These are phyloP conservation scores for Seiridium cupressi DNA, from an alignment of 2,329 filamentous ascomycete species.

Conservation along the genomic window DNA sequence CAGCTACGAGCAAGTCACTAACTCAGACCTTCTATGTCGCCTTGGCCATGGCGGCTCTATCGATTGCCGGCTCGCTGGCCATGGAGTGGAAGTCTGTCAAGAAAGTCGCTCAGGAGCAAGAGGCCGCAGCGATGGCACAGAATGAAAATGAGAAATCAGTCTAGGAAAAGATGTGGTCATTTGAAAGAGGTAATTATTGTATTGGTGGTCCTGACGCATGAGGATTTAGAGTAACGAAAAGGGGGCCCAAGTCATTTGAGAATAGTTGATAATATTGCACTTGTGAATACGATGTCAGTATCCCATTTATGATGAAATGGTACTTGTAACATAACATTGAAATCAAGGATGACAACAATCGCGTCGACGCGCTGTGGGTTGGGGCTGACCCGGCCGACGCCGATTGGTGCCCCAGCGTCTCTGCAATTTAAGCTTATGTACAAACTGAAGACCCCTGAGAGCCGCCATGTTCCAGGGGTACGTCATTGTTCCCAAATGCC, in stretches of 20 bases:
- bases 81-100: slow-evolving; percentile 11
- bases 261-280: no score
- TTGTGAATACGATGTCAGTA: no score
- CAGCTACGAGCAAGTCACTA: slow-evolving; percentile 4
- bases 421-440: no score
- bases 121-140: not conserved
- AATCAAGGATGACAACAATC: not conserved
- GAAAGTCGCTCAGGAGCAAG: not conserved
- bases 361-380: not conserved
- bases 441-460: not conserved
- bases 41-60: slow-evolving; percentile 6
- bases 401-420: not conserved
- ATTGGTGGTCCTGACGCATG: not conserved
- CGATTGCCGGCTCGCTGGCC: slow-evolving; percentile 5
- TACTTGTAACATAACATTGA: not conserved
- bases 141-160: not conserved
- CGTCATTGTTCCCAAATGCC: not conserved
- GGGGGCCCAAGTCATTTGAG: no score
- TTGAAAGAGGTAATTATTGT: not conserved
- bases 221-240: no score
- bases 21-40: slow-evolving; percentile 9
- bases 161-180: not conserved
- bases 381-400: no score
- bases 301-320: not conserved
- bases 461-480: not conserved